Percentiles rank a stretch among this genome's conserved stretches.
These are phyloP conservation scores for Lentinula lateritia DNA, from an alignment of 768 basidiomycete genomes.

Conservation along the genomic window DNA sequence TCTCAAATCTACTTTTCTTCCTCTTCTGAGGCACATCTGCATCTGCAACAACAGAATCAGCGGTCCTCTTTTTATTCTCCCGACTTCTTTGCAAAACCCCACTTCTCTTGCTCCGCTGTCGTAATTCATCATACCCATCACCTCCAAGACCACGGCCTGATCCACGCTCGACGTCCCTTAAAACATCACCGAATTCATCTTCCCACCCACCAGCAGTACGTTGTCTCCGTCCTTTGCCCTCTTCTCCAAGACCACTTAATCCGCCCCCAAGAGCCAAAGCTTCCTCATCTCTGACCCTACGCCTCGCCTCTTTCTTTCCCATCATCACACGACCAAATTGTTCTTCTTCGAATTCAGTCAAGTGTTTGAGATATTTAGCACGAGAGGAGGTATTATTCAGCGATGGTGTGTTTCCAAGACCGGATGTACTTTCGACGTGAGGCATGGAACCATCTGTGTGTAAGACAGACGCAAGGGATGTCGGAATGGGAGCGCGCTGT, in stretches of 20 bases:
- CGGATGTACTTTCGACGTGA: conserved; percentile 54
- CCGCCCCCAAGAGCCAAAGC: conserved; percentile 83
- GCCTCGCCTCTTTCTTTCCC: conserved; percentile 79
- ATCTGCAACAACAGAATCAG: conserved; percentile 20
- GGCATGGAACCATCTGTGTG: conserved; percentile 52
- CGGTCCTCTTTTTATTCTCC: conserved; percentile 11
- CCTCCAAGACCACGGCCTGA: conserved; percentile 32
- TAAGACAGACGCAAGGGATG: conserved; percentile 49
- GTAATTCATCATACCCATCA: conserved; percentile 81
- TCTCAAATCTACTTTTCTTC: conserved; percentile 47
- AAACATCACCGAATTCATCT: conserved; percentile 80
- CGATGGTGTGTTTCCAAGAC: conserved; percentile 44
- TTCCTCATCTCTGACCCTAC: conserved; percentile 75
- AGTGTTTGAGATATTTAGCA: conserved; percentile 71
- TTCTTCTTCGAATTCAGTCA: conserved; percentile 90
- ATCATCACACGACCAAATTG: conserved; percentile 89
- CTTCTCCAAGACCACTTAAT: conserved; percentile 28
- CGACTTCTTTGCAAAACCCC: conserved; percentile 58
- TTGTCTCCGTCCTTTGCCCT: conserved; percentile 39
- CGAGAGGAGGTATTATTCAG: conserved; percentile 60
- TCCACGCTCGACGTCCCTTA: conserved; percentile 35
- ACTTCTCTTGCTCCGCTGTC: conserved; percentile 60
- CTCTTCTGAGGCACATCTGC: conserved; percentile 20
- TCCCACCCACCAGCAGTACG: conserved; percentile 66
- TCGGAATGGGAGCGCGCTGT: conserved; percentile 53